A percentile compares a stretch with the other conserved stretches of the same genome.
Evolutionary conservation across 75 land plant species (phyloP).

Genomic region (Sequoia sempervirens): DNA sequence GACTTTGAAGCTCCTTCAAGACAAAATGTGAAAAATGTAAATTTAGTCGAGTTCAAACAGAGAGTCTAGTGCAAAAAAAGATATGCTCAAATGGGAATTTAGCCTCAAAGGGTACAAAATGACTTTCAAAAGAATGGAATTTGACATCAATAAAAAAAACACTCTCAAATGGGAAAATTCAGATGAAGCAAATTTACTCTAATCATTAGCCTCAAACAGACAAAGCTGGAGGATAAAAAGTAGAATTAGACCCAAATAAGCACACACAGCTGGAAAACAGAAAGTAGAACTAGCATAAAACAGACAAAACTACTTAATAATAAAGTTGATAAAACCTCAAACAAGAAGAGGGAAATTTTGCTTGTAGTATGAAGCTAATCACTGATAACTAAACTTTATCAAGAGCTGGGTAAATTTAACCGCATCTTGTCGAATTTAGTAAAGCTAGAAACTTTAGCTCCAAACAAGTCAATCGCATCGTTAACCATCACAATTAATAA

Average conservation of each 20-base stretch:
- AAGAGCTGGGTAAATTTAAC: neutral
- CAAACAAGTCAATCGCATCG: neutral
- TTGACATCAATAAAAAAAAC: neutral
- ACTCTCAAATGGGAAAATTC: neutral
- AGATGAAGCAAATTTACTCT: neutral
- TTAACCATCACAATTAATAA: neutral
- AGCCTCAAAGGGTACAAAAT: neutral
- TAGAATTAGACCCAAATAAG: neutral
- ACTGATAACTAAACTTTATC: neutral
- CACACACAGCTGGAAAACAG: neutral
- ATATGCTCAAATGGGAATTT: neutral
- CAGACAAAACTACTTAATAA: neutral
- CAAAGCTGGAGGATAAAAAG: neutral
- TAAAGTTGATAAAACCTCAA: neutral
- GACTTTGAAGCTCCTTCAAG: conserved; percentile 2
- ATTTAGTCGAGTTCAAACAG: neutral
- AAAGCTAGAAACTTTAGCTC: neutral
- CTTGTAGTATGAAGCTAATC: neutral
- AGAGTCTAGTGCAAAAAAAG: neutral
- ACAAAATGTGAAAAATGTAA: neutral
- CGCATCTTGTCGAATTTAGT: neutral
- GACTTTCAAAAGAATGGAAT: neutral
- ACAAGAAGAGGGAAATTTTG: neutral
- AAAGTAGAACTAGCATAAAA: neutral
- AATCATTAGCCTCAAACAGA: neutral